A percentile compares a stretch with the other conserved stretches of the same genome.
Conservation (phyloP, 345 rosid species). For the Turritis glabra region DNA sequence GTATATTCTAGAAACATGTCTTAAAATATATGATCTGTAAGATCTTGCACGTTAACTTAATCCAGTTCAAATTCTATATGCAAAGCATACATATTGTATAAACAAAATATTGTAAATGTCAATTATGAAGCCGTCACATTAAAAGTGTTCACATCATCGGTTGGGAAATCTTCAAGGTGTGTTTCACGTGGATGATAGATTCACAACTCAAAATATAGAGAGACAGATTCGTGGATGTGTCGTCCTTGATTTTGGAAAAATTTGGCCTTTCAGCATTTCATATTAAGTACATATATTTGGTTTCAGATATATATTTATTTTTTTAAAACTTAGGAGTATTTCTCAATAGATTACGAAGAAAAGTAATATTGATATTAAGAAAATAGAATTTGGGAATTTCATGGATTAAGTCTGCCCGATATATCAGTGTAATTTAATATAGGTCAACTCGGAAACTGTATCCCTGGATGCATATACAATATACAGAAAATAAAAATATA, state of each 20-base stretch:
- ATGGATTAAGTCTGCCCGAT: constrained; percentile 6
- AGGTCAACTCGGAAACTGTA: constrained; percentile 23
- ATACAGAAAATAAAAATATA: neutral
- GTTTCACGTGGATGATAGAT: constrained; percentile 37
- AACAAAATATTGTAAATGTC: neutral
- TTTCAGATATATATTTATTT: neutral
- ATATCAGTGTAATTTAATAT: constrained; percentile 3
- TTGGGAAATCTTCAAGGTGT: constrained; percentile 25
- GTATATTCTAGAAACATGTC: constrained; percentile 13
- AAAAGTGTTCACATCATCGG: constrained; percentile 31
- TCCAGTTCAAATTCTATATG: constrained; percentile 3
- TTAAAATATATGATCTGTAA: neutral
- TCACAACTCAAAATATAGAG: neutral
- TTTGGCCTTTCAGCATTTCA: constrained; percentile 1
- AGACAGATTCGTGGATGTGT: constrained; percentile 5
- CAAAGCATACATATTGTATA: neutral
- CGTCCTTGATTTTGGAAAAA: neutral
- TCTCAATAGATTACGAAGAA: neutral
- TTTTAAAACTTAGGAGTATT: neutral
- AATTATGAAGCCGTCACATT: constrained; percentile 16
- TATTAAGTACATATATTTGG: neutral
- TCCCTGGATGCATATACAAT: neutral
- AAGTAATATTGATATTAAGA: neutral
- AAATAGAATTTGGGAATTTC: neutral
- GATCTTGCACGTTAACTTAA: constrained; percentile 25